Evolutionary conservation across 305 asterid species (phyloP).

Genomic region (Andrographis paniculata): DNA sequence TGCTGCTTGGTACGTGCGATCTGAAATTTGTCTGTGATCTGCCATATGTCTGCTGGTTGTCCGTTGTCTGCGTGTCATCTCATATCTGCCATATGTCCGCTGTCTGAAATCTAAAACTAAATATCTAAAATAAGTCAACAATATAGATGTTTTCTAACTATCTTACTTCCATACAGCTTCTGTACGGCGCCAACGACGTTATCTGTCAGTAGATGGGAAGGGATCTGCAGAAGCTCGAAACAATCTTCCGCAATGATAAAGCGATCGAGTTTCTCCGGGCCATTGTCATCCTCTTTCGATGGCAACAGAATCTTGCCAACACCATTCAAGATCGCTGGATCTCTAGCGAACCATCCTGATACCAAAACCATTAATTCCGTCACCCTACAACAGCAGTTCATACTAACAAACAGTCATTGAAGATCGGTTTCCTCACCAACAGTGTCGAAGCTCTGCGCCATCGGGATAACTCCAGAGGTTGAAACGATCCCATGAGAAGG

Average conservation of each 20-base stretch:
- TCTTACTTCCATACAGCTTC: constrained; percentile 60
- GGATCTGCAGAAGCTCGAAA: constrained; percentile 52
- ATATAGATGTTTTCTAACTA: neutral
- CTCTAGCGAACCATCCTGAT: constrained; percentile 89
- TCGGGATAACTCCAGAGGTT: constrained; percentile 60
- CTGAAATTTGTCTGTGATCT: too few relatives aligned
- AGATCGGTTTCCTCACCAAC: constrained; percentile 61
- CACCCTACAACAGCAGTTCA: neutral
- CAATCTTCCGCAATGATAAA: constrained; percentile 76
- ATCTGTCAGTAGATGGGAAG: constrained; percentile 26
- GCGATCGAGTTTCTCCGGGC: constrained; percentile 18
- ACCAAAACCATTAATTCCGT: neutral
- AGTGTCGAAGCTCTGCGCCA: constrained; percentile 92
- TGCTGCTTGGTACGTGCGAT: too few relatives aligned
- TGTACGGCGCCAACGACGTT: constrained; percentile 33
- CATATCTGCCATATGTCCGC: too few relatives aligned
- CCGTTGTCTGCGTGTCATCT: too few relatives aligned
- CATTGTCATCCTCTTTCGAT: constrained; percentile 22
- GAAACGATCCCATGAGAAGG: constrained; percentile 86
- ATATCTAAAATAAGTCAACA: too few relatives aligned
- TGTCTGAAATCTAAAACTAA: too few relatives aligned
- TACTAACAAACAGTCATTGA: too few relatives aligned
- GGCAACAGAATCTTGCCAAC: constrained; percentile 58
- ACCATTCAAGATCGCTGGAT: constrained; percentile 50
- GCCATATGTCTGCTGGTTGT: too few relatives aligned